These are phyloP conservation scores for Caloboletus firmus DNA, from an alignment of 1,284 basidiomycete species.

Conservation along the genomic window DNA sequence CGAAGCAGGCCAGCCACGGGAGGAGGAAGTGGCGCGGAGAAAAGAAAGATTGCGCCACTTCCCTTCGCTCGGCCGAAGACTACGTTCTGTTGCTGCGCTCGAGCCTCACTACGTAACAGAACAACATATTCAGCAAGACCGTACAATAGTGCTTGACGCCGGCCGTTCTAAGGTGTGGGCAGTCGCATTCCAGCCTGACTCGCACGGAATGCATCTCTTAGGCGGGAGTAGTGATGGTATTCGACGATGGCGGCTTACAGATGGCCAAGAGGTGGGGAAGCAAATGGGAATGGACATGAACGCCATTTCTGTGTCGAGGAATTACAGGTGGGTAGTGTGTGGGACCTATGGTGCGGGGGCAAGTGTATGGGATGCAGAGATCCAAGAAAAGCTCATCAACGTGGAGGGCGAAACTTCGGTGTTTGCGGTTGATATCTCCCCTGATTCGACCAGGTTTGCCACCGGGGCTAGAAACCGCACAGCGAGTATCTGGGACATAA, in stretches of 20 bases:
- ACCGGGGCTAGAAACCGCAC: rapidly evolving
- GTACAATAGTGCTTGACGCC: background rate
- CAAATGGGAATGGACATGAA: background rate
- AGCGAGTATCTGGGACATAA: background rate
- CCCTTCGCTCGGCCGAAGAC: too few species aligned
- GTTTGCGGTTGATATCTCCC: background rate
- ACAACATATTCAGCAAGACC: background rate
- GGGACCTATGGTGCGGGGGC: rapidly evolving
- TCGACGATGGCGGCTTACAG: background rate
- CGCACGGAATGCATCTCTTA: background rate
- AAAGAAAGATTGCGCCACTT: too few species aligned
- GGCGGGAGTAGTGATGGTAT: background rate
- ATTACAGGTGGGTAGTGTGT: background rate
- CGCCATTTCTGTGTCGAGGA: background rate
- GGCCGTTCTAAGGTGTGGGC: rapidly evolving
- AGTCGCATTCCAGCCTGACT: background rate
- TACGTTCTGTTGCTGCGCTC: too few species aligned
- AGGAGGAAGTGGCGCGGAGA: too few species aligned
- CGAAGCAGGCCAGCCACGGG: too few species aligned
- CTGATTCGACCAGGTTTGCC: background rate
- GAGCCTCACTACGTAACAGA: too few species aligned
- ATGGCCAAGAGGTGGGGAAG: background rate
- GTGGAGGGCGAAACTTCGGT: rapidly evolving
- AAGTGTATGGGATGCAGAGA: background rate
- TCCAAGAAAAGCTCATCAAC: background rate